Conservation (phyloP, 129 eudicot genomes). For the Pseudognaphalium luteoalbum region DNA sequence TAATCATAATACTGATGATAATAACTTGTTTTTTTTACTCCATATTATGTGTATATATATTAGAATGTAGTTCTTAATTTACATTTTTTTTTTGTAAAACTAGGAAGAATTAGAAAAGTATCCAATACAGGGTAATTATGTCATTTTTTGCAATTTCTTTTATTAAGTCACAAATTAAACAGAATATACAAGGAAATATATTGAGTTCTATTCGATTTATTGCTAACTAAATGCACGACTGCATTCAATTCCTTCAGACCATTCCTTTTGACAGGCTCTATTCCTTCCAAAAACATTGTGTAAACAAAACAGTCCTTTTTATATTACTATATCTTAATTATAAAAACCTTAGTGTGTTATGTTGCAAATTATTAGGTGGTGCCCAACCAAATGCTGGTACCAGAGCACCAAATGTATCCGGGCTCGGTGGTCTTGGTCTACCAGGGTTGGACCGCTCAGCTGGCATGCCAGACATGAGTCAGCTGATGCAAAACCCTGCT, state of each 20-base stretch:
- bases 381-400: slow-evolving; percentile 59
- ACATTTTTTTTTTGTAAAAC: not conserved
- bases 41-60: not conserved
- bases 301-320: not conserved
- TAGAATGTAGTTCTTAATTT: not conserved
- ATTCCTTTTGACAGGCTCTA: not conserved
- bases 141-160: not conserved
- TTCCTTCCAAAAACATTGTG: not conserved
- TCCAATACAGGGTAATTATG: not conserved
- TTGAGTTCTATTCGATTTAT: not conserved
- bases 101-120: not conserved
- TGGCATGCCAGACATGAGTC: slow-evolving; percentile 70
- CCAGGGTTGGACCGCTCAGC: slow-evolving; percentile 64
- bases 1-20: not conserved
- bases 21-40: not conserved
- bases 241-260: not conserved
- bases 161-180: not conserved
- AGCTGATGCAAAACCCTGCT: slow-evolving; percentile 82
- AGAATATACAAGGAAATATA: not conserved
- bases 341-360: slow-evolving; percentile 18
- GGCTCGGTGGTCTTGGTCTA: slow-evolving; percentile 73
- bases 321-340: not conserved
- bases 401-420: slow-evolving; percentile 56
- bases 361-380: slow-evolving; percentile 39
- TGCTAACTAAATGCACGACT: not conserved